Percentiles rank a stretch among this genome's conserved stretches.
These are phyloP conservation scores for Pogostemon cablin DNA, from an alignment of 257 asterid species.

Conservation along the genomic window DNA sequence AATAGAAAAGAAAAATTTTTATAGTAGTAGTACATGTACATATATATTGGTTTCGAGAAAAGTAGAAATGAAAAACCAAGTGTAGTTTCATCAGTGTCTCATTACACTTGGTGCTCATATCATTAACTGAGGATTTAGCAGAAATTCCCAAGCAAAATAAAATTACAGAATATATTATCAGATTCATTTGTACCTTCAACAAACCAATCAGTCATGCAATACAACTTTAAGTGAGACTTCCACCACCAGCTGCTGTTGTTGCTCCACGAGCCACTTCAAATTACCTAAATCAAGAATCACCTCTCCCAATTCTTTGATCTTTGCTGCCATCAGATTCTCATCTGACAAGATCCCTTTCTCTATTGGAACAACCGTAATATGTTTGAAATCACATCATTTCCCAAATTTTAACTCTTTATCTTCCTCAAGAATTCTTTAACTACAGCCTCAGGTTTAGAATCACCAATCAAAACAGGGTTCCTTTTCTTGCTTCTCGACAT, in stretches of 20 bases:
- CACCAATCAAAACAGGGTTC: conserved; percentile 77
- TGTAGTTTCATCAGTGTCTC: too few relatives aligned
- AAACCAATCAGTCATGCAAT: too few relatives aligned
- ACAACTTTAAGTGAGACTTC: conserved; percentile 44
- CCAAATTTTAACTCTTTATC: conserved; percentile 51
- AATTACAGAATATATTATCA: too few relatives aligned
- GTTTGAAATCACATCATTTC: conserved; percentile 44
- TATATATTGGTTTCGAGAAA: too few relatives aligned
- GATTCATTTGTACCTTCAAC: too few relatives aligned
- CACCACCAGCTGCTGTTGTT: conserved; percentile 47
- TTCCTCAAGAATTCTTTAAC: conserved; percentile 54
- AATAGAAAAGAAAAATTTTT: too few relatives aligned
- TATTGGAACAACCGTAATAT: conserved; percentile 49
- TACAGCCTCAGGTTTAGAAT: conserved; percentile 60
- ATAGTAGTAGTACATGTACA: too few relatives aligned
- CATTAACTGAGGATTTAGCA: too few relatives aligned
- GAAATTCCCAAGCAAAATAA: too few relatives aligned
- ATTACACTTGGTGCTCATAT: too few relatives aligned
- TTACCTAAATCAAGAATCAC: conserved; percentile 50
- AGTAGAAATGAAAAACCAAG: too few relatives aligned
- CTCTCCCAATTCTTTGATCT: conserved; percentile 55
- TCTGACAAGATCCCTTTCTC: conserved; percentile 49
- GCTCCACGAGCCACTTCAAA: too few relatives aligned
- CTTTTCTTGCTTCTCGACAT: conserved; percentile 54
- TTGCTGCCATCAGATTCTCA: conserved; percentile 34